A percentile compares a stretch with the other conserved stretches of the same genome.
Conservation (phyloP, 306 rosid species). For the Dalbergia oliveri region DNA sequence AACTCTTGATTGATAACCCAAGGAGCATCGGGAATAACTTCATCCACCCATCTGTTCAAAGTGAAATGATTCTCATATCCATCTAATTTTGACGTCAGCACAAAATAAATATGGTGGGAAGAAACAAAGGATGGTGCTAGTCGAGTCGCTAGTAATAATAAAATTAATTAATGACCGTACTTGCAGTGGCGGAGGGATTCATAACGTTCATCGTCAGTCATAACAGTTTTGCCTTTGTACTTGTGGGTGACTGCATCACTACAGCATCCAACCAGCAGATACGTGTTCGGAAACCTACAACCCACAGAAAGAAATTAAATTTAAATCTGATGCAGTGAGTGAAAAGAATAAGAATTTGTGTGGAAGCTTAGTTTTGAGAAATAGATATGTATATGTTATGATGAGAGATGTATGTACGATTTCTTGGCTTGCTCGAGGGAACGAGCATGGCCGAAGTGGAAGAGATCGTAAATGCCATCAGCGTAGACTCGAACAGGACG, state of each 20-base stretch:
- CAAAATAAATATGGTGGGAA: neutral
- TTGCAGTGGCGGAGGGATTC: slow-evolving; percentile 3
- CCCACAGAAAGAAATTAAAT: neutral
- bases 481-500: slow-evolving; percentile 78
- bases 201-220: neutral
- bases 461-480: slow-evolving; percentile 92
- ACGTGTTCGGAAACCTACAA: neutral
- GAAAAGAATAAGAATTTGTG: no score
- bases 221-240: neutral
- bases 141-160: no score
- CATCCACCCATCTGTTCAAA: slow-evolving; percentile 50
- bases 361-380: neutral
- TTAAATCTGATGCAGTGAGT: neutral
- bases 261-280: neutral
- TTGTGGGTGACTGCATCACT: neutral
- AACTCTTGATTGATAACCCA: slow-evolving; percentile 69
- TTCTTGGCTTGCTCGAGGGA: slow-evolving; percentile 90
- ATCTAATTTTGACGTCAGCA: neutral
- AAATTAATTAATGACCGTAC: neutral
- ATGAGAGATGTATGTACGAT: slow-evolving; percentile 47
- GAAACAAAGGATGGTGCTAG: neutral
- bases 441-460: slow-evolving; percentile 88
- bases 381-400: neutral
- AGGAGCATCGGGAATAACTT: slow-evolving; percentile 72
- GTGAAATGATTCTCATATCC: neutral